Evolutionary conservation across 2,329 filamentous ascomycete genomes (phyloP).

Genomic region (Aureobasidium mangrovei): DNA sequence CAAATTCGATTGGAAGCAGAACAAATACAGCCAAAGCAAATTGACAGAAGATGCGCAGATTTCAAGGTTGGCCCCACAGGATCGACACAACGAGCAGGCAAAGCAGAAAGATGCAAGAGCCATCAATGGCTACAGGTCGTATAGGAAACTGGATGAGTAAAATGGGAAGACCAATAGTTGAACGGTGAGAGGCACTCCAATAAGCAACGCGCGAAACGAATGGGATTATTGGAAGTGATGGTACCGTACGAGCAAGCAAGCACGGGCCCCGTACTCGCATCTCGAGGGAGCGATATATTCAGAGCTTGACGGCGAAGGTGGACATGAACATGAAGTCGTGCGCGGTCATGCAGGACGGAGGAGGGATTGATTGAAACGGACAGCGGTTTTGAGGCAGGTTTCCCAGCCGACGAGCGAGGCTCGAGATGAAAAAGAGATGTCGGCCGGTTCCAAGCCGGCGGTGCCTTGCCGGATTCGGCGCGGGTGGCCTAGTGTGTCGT

Average conservation of each 20-base stretch:
- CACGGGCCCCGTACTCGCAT: not conserved
- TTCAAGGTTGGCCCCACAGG: too few relatives aligned
- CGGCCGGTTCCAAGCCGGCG: not conserved
- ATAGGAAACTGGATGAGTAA: too few relatives aligned
- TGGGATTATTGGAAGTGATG: conserved; percentile 7
- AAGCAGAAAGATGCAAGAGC: too few relatives aligned
- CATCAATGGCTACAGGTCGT: too few relatives aligned
- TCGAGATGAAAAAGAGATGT: not conserved
- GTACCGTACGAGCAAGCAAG: not conserved
- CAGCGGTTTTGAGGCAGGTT: conserved; percentile 1
- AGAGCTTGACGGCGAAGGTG: too few relatives aligned
- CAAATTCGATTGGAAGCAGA: too few relatives aligned
- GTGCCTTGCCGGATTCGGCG: not conserved
- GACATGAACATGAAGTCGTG: too few relatives aligned
- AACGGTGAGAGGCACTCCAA: not conserved
- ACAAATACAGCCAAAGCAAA: too few relatives aligned
- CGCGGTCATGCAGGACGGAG: too few relatives aligned
- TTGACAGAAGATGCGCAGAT: too few relatives aligned
- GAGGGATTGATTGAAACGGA: conserved; percentile 1
- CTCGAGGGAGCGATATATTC: too few relatives aligned
- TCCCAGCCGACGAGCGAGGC: conserved; percentile 9
- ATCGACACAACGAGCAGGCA: too few relatives aligned
- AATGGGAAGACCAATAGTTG: not conserved
- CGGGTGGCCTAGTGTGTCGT: conserved; percentile 1
- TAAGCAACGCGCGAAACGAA: conserved; percentile 2